Conservation (phyloP, 768 basidiomycete genomes). For the Paxillus ammoniavirescens region DNA sequence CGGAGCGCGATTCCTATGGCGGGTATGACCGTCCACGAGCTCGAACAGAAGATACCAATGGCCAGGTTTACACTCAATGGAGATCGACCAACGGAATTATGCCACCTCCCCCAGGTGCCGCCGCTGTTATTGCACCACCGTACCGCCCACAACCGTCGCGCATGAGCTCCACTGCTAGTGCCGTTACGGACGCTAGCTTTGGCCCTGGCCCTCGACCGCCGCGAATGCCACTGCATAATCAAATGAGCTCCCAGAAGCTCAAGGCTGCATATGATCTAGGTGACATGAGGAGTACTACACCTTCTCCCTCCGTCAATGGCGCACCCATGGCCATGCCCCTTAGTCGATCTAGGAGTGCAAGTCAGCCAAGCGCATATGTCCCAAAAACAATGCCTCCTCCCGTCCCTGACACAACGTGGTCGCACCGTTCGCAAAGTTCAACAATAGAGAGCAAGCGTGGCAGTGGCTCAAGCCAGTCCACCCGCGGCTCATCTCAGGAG, state of each 20-base stretch:
- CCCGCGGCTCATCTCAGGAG: constrained; percentile 74
- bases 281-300: constrained; percentile 34
- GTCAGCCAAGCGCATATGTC: constrained; percentile 71
- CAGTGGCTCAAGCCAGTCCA: constrained; percentile 83
- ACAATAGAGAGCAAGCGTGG: constrained; percentile 61
- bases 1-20: constrained; percentile 50
- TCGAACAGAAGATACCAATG: constrained; percentile 66
- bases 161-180: constrained; percentile 44
- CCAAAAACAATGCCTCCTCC: constrained; percentile 53
- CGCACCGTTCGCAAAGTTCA: constrained; percentile 41
- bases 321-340: constrained; percentile 30
- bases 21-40: constrained; percentile 58
- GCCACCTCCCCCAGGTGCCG: constrained; percentile 32
- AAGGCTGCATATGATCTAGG: constrained; percentile 50
- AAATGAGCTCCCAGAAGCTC: constrained; percentile 68
- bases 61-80: constrained; percentile 65
- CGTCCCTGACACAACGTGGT: constrained; percentile 52
- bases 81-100: constrained; percentile 47
- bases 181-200: constrained; percentile 39
- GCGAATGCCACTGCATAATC: constrained; percentile 51
- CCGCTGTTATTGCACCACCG: constrained; percentile 17
- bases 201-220: constrained; percentile 41
- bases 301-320: constrained; percentile 27
- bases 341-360: constrained; percentile 71
- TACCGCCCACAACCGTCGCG: constrained; percentile 48